Evolutionary conservation across 2,329 filamentous ascomycete species (phyloP).

Genomic region (Colletotrichum lindemuthianum): DNA sequence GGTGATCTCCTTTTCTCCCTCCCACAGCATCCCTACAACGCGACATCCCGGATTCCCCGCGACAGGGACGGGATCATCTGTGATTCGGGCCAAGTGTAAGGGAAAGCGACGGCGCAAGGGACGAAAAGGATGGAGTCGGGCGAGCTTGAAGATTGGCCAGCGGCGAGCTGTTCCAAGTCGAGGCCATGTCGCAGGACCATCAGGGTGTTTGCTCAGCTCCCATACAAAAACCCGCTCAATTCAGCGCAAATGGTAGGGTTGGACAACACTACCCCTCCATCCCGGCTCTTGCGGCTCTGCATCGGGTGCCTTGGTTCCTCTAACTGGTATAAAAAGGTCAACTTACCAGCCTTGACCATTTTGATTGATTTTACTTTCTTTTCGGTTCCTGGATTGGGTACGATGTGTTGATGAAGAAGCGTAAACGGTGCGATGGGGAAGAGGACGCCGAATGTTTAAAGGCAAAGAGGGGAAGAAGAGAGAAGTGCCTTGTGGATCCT

Average conservation of each 20-base stretch:
- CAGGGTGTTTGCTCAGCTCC: slow-evolving; percentile 43
- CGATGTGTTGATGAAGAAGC: slow-evolving; percentile 20
- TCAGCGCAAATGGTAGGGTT: slow-evolving; percentile 50
- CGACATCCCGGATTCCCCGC: slow-evolving; percentile 20
- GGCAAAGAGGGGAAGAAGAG: slow-evolving; percentile 32
- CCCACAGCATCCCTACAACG: not conserved
- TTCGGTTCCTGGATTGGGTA: slow-evolving; percentile 36
- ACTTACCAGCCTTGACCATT: slow-evolving; percentile 99
- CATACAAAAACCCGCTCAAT: slow-evolving; percentile 68
- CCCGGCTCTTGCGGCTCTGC: slow-evolving; percentile 26
- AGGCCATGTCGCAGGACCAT: slow-evolving; percentile 41
- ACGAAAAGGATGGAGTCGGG: slow-evolving; percentile 19
- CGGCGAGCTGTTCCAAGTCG: slow-evolving; percentile 13
- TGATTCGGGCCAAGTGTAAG: slow-evolving; percentile 16
- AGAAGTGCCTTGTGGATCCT: slow-evolving; percentile 30
- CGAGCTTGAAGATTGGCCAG: slow-evolving; percentile 31
- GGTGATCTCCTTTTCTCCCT: slow-evolving; percentile 8
- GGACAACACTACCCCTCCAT: slow-evolving; percentile 44
- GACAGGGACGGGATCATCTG: slow-evolving; percentile 20
- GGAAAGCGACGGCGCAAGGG: slow-evolving; percentile 19
- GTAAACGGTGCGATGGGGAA: slow-evolving; percentile 19
- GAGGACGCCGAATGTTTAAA: slow-evolving; percentile 21
- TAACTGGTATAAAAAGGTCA: slow-evolving; percentile 38
- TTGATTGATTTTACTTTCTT: slow-evolving; percentile 68
- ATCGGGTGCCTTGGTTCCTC: slow-evolving; percentile 36